Percentiles rank a stretch among this genome's conserved stretches.
phyloP scores from a whole-genome alignment of 352 stramenopile genomes.

The Phytophthora citricola region DNA sequence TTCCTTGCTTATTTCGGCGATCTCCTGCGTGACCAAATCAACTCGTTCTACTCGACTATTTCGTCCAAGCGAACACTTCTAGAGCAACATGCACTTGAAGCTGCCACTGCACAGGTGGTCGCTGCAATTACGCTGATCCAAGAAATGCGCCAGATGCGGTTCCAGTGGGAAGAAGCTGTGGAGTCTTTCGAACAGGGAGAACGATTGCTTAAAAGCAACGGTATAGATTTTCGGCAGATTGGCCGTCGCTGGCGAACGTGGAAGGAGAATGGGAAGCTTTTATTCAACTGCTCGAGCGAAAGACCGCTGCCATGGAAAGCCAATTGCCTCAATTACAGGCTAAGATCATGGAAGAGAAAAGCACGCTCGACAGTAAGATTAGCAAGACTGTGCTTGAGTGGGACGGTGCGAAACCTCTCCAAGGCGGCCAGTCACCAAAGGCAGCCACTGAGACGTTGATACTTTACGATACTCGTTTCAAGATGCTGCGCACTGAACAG shows the following conservation, averaged over 20 bases:
- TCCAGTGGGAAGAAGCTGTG: slow-evolving; percentile 78
- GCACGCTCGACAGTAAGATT: slow-evolving; percentile 86
- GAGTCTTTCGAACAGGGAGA: slow-evolving; percentile 95
- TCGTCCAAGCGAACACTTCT: slow-evolving; percentile 89
- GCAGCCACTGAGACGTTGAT: slow-evolving; percentile 81
- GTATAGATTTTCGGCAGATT: slow-evolving; percentile 95
- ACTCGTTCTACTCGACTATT: slow-evolving; percentile 87
- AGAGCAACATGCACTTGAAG: slow-evolving; percentile 96
- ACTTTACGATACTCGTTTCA: slow-evolving; percentile 87
- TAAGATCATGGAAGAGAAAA: slow-evolving; percentile 97
- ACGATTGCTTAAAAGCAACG: slow-evolving; percentile 96
- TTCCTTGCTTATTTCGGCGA: slow-evolving; percentile 96
- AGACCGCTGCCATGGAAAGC: slow-evolving; percentile 95
- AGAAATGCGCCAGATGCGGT: slow-evolving; percentile 82
- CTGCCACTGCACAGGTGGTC: slow-evolving; percentile 96
- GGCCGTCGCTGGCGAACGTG: slow-evolving; percentile 96
- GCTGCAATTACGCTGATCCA: slow-evolving; percentile 90
- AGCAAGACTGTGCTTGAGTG: slow-evolving; percentile 77
- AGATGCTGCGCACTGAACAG: slow-evolving; percentile 90
- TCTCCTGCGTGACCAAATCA: slow-evolving; percentile 94
- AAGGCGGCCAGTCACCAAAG: slow-evolving; percentile 78
- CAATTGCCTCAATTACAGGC: slow-evolving; percentile 97
- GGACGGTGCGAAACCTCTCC: slow-evolving; percentile 82
- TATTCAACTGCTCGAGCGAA: slow-evolving; percentile 87
- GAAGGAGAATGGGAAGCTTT: slow-evolving; percentile 97